phyloP scores from a whole-genome alignment of 2,329 filamentous ascomycete species.

The Talaromyces pinophilus region DNA sequence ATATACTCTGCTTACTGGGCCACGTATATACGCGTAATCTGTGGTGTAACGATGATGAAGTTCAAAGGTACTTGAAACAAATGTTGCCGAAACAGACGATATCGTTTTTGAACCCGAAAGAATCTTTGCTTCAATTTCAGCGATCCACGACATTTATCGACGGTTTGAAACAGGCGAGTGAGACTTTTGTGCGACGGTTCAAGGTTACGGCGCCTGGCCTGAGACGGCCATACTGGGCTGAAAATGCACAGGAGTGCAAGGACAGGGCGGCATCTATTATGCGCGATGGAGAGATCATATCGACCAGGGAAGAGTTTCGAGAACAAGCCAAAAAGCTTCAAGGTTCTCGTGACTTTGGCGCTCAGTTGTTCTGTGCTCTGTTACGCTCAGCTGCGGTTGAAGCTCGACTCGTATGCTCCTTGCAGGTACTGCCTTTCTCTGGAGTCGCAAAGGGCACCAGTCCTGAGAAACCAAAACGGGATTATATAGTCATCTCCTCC shows the following conservation, averaged over 20 bases:
- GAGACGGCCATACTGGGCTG: conserved; percentile 72
- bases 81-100: conserved; percentile 68
- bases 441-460: conserved; percentile 48
- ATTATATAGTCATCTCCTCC: conserved; percentile 42
- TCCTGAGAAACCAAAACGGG: conserved; percentile 42
- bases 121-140: conserved; percentile 70
- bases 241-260: conserved; percentile 62
- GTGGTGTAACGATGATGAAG: conserved; percentile 79
- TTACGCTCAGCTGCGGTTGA: conserved; percentile 80
- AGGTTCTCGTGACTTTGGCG: conserved; percentile 86
- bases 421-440: conserved; percentile 76
- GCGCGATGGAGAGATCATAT: conserved; percentile 65
- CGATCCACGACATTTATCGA: conserved; percentile 75
- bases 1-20: conserved; percentile 78
- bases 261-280: conserved; percentile 61
- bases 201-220: conserved; percentile 70
- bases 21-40: conserved; percentile 76
- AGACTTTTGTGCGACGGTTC: conserved; percentile 70
- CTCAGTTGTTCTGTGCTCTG: conserved; percentile 86
- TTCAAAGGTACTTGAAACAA: conserved; percentile 65
- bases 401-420: conserved; percentile 80
- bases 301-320: conserved; percentile 73
- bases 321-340: conserved; percentile 66
- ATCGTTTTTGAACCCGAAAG: conserved; percentile 67
- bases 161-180: conserved; percentile 69